Conservation (phyloP, 345 rosid species). For the Syzygium oleosum region DNA sequence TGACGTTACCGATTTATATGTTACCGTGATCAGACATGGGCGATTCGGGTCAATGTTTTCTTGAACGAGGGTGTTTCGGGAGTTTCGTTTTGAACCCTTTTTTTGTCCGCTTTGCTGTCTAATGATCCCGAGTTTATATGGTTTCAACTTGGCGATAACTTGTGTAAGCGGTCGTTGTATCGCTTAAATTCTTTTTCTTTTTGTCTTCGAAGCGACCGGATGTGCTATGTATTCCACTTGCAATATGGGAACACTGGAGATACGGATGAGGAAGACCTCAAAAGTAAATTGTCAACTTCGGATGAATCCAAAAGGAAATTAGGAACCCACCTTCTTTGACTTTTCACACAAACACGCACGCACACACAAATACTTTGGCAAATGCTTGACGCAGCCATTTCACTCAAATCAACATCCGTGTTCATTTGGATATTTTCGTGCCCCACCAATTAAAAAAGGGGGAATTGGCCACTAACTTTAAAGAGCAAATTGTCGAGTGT, state of each 20-base stretch:
- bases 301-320: background rate
- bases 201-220: background rate
- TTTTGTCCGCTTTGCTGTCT: background rate
- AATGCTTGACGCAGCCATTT: background rate
- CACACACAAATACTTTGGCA: background rate
- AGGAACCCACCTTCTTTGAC: background rate
- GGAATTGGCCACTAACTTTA: background rate
- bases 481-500: background rate
- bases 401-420: background rate
- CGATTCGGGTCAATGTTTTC: too few relatives aligned
- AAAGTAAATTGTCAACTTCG: background rate
- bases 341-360: background rate
- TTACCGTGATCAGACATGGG: background rate
- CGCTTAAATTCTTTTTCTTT: background rate
- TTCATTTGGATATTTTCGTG: background rate
- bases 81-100: background rate
- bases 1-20: too few relatives aligned
- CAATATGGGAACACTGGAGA: background rate
- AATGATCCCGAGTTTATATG: background rate
- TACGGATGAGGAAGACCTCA: background rate
- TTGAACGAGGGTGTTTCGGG: too few relatives aligned
- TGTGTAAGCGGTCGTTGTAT: background rate
- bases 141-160: background rate
- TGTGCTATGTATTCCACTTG: background rate
- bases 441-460: background rate